Base-by-base conservation (phyloP, 352 stramenopile genomes). In the Phytophthora pluvialis region DNA sequence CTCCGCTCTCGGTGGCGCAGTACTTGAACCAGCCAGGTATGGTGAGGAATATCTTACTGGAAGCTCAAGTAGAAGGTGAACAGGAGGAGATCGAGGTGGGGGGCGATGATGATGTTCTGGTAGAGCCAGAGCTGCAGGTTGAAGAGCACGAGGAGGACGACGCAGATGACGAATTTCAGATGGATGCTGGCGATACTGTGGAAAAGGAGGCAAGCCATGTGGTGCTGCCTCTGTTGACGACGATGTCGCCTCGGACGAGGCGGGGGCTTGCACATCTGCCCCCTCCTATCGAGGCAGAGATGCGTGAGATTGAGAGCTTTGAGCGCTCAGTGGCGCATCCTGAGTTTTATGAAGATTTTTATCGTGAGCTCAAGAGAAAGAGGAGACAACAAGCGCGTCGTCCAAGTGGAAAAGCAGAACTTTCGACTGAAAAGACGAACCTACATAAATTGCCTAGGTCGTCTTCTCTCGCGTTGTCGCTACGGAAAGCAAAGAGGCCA, bases 21-120 rank as follows among this genome's bases (percentile, higher is more conserved):
- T 86, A 83, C 44, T 43, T 86, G n/a, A 67, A 75, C 35, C 77
- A 86, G 7, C 77, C 77, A 46, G 70, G 52, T 6, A 68, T 86
- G 56, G 53, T 83, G 35, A 44, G 55, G 13, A 50, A 65, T 6
- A 59, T 83, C n/a, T 36, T 86, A 25, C 40, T 48, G 48, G 64
- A 80, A 44, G 35, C 16, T 15, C 12, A 59, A 29, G 48, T 6
- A 15, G 12, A 39, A 38, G 39, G 8, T 25, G 38, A 33, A 3
- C n/a, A 50, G 31, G 13, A 47, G 15, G 9, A 35, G 5, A 21
- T 55, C 4, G 21, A 51, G 16, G 13, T 25, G 5, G 8, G 40
- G 31, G 31, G 31, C 4, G 43, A 25, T 5, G 32, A 61, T 11
- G 38, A 63, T 3, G 13, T 39, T 53, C 3, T 47, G 44, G 16